Conservation (phyloP, 2,329 filamentous ascomycete species). For the Pyricularia sp. region DNA sequence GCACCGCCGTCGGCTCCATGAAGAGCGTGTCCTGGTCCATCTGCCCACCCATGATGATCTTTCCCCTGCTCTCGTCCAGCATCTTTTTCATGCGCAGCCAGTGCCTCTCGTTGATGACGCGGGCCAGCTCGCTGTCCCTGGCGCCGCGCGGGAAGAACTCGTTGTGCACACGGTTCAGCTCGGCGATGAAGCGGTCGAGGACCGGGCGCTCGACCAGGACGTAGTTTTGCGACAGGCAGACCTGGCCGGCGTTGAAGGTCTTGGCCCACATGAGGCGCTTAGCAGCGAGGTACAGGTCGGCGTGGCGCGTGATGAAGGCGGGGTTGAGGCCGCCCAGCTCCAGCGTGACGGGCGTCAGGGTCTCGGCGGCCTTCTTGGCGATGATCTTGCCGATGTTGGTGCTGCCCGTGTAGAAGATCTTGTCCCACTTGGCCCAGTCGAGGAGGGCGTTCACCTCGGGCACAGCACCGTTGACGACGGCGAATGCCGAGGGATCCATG, state of each 20-base stretch:
- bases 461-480: slow-evolving; percentile 70
- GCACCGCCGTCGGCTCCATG: slow-evolving; percentile 89
- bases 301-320: slow-evolving; percentile 78
- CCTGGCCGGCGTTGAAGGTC: slow-evolving; percentile 75
- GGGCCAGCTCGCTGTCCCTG: slow-evolving; percentile 68
- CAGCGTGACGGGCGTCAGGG: slow-evolving; percentile 77
- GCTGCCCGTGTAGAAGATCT: slow-evolving; percentile 93
- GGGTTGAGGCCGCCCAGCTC: slow-evolving; percentile 92
- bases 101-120: slow-evolving; percentile 71
- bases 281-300: slow-evolving; percentile 72
- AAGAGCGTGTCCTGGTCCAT: slow-evolving; percentile 73
- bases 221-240: slow-evolving; percentile 92
- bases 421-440: slow-evolving; percentile 79
- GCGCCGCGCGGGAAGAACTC: slow-evolving; percentile 80
- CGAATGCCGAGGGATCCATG: slow-evolving; percentile 70
- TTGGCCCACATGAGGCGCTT: slow-evolving; percentile 85
- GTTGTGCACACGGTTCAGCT: slow-evolving; percentile 61
- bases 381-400: slow-evolving; percentile 75
- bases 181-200: slow-evolving; percentile 60
- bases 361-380: slow-evolving; percentile 78
- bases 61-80: slow-evolving; percentile 75
- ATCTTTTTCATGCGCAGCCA: slow-evolving; percentile 82
- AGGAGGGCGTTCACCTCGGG: slow-evolving; percentile 74
- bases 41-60: slow-evolving; percentile 78
- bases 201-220: slow-evolving; percentile 71